Conservation (phyloP, 1,139 yeast genomes). For the Saccharomyces hybrid region DNA sequence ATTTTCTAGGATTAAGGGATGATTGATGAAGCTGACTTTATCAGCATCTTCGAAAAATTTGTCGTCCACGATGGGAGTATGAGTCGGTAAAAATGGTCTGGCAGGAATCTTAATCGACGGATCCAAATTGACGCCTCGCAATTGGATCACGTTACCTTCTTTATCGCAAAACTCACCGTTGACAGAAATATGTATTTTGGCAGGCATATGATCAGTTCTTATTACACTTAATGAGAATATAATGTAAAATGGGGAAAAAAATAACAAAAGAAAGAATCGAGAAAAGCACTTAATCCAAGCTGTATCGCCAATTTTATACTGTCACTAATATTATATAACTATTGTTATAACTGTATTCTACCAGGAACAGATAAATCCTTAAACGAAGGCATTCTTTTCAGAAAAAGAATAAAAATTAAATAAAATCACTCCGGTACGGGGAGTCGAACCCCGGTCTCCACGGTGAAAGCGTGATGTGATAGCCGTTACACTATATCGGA, state of each 20-base stretch:
- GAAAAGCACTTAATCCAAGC: too few species aligned
- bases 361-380: background rate
- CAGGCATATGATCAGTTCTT: constrained; percentile 4
- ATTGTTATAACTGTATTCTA: background rate
- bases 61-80: constrained; percentile 39
- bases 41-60: constrained; percentile 61
- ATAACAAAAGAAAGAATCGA: too few species aligned
- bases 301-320: background rate
- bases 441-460: constrained; percentile 34
- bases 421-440: constrained; percentile 28
- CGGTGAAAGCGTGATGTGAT: constrained; percentile 33
- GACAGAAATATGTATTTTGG: constrained; percentile 8
- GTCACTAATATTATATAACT: too few species aligned
- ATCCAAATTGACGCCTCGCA: constrained; percentile 81
- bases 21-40: constrained; percentile 66
- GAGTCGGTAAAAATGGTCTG: constrained; percentile 48
- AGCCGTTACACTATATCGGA: constrained; percentile 34
- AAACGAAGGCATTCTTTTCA: background rate
- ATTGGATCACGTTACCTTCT: constrained; percentile 49
- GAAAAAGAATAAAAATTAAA: too few species aligned
- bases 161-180: constrained; percentile 56
- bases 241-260: too few species aligned
- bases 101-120: constrained; percentile 68
- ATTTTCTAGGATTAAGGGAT: constrained; percentile 71
- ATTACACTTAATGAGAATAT: too few species aligned